These are phyloP conservation scores for Agrocybe pediades DNA, from an alignment of 768 basidiomycete species.

Conservation along the genomic window DNA sequence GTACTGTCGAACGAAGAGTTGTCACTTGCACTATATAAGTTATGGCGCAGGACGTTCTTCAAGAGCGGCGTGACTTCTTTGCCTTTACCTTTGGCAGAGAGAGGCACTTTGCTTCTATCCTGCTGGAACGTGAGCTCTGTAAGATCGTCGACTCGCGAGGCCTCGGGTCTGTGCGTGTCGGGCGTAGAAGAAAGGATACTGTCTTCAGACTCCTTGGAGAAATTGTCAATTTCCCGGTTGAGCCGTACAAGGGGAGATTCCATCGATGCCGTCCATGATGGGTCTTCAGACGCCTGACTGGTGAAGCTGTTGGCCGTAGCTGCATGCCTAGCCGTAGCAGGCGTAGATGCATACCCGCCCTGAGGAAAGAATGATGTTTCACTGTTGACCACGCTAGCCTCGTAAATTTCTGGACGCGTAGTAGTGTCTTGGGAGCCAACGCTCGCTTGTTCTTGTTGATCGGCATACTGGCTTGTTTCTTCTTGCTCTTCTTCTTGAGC, in stretches of 20 bases:
- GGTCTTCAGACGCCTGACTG: slow-evolving; percentile 43
- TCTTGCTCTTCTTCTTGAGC: slow-evolving; percentile 41
- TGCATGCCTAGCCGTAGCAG: slow-evolving; percentile 53
- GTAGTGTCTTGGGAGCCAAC: slow-evolving; percentile 18
- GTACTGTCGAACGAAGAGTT: slow-evolving; percentile 34
- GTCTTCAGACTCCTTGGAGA: slow-evolving; percentile 42
- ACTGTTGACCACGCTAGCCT: slow-evolving; percentile 51
- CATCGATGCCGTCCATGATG: slow-evolving; percentile 74
- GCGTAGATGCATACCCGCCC: slow-evolving; percentile 79
- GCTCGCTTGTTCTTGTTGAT: slow-evolving; percentile 23
- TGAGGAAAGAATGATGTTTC: slow-evolving; percentile 80
- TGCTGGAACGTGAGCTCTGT: slow-evolving; percentile 20
- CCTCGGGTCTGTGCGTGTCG: background rate
- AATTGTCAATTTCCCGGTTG: slow-evolving; percentile 60
- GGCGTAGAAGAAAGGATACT: slow-evolving; percentile 17
- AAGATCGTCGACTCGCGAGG: slow-evolving; percentile 16
- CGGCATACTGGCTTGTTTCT: slow-evolving; percentile 24
- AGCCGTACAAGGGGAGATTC: slow-evolving; percentile 75
- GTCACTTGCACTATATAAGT: slow-evolving; percentile 42
- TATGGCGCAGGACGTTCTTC: slow-evolving; percentile 54
- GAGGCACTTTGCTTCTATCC: slow-evolving; percentile 26
- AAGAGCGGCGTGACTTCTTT: slow-evolving; percentile 44
- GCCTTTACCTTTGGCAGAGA: slow-evolving; percentile 46
- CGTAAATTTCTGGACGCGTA: slow-evolving; percentile 26
- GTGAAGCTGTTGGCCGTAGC: slow-evolving; percentile 35